Evolutionary conservation across 2,329 filamentous ascomycete species (phyloP), one percentile per base, ranked within the genome.

Genomic region (Ophiosphaerella narmari): DNA sequence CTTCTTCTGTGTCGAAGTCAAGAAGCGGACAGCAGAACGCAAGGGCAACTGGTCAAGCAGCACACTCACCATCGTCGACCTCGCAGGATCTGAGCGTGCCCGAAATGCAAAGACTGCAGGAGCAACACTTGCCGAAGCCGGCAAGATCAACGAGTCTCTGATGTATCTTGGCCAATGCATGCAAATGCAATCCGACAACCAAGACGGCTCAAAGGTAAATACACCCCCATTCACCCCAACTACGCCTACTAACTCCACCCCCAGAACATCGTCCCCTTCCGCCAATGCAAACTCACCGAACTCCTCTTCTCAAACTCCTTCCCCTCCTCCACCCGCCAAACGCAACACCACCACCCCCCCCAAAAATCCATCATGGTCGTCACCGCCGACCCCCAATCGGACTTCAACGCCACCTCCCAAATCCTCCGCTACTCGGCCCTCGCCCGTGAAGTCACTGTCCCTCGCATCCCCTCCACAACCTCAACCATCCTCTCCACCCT

Each of bases 111-210:
- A 97, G 79, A 97, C 94, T 0, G 89, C 91, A 0, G 94, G 94
- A 11, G 87, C 91, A 4, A 97, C 93, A 0, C 82, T 99, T 12
- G 93, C 89, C 0, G 94, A 99, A 76, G 94, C 93, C 32, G 94
- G 94, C 45, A 97, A 97, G 76, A 99, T 99, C 71, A 99, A 99
- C 67, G 92, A 97, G 74, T 96, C 90, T 67, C 78, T 99, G 68
- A 99, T 99, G 94, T 97, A 97, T 70, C 82, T 99, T 1, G 94
- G 94, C 0, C 94, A 97, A 68, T 99, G 94, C 70, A 82, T 99
- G 63, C 93, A 97, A 70, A 93, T 96, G 81, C 93, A 97, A 71
- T 92, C 88, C 52, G 90, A 93, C 62, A 82, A 86, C 29, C 86
- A 87, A 37, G 86, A 81, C 55, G 86, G 86, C 11, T 85, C 82